Evolutionary conservation across 805 yeast species (phyloP).

Genomic region (Ogataea thermomethanolica): DNA sequence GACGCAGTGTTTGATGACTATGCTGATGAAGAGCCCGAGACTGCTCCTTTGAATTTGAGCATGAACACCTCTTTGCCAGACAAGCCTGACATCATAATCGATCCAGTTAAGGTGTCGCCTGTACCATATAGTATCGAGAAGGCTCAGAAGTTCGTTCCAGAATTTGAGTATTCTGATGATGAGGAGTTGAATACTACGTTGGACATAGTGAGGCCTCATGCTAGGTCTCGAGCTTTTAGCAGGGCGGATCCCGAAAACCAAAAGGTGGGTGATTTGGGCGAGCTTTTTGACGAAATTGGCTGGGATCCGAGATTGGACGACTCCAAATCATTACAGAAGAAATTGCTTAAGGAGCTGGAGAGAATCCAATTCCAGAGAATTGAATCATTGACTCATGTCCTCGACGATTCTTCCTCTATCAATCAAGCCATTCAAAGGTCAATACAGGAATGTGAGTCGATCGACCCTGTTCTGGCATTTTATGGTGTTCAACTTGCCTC

Average conservation of each 20-base stretch:
- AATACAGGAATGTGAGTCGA: constrained; percentile 48
- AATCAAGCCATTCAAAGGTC: constrained; percentile 42
- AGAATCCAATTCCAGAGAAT: constrained; percentile 62
- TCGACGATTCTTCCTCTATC: constrained; percentile 39
- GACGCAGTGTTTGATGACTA: constrained; percentile 32
- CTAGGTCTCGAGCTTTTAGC: constrained; percentile 32
- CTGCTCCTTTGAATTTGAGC: constrained; percentile 24
- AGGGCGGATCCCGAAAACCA: constrained; percentile 23
- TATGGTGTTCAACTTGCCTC: constrained; percentile 61
- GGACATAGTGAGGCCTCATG: constrained; percentile 16
- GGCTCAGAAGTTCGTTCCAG: constrained; percentile 4
- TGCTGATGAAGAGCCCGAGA: constrained; percentile 21
- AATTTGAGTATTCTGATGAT: neutral
- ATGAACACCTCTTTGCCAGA: constrained; percentile 1
- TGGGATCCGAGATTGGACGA: constrained; percentile 68
- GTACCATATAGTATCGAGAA: neutral
- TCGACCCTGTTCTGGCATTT: constrained; percentile 52
- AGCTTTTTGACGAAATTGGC: constrained; percentile 69
- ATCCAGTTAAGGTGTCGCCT: constrained; percentile 3
- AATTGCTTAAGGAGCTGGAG: constrained; percentile 56
- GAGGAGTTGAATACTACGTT: constrained; percentile 8
- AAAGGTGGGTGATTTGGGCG: constrained; percentile 44
- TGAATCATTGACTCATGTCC: constrained; percentile 44
- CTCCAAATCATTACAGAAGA: constrained; percentile 52
- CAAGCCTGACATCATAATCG: constrained; percentile 14